Base-by-base conservation (phyloP, 2,329 filamentous ascomycete species). In the Nigrospora sphaerica region DNA sequence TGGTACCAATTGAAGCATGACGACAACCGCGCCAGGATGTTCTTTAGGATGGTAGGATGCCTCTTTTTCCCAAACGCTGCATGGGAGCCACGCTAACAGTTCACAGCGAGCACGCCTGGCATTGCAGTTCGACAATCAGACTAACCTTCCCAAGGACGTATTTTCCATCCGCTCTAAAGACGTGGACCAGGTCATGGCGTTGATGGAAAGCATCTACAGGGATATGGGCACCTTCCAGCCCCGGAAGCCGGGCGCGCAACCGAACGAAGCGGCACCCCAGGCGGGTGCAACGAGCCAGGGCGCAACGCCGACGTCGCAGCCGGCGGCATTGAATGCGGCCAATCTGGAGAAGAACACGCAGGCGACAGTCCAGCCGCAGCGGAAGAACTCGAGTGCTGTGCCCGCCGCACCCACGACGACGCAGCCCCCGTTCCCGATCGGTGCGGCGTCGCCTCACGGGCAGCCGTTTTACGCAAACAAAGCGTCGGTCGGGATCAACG, bases 331-430 rank as follows among this genome's bases (percentile, higher is more conserved):
- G 36, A 77, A 67, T 47, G 69, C 70, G 12, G 67, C 69, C 32
- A 77, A 76, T 50, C 57, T 77, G 37, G 73, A 75, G 52, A 78
- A 77, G 57, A 73, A 78, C 53, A 66, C 69, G 3, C 70, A 75
- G 49, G 68, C 68, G 5, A 59, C 72, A 47, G 74, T 59, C 53
- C 75, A 78, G 50, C 62, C 68, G 53, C 71, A 71, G 46, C 68
- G 71, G 48, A 68, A 69, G 45, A 78, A 75, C 57, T 64, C 63
- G 10, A 68, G 66, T 10, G 72, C 76, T 50, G 63, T 74, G 0
- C 78, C 79, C 4, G 70, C 77, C 12, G 78, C 80, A 11, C 79
- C 80, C 14, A 83, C 77, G 0, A 73, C 73, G 1, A 57, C 72
- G 13, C 77, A 81, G 51, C 73, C 78, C 14, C 79, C 79, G 0